These are phyloP conservation scores for Phytophthora uliginosa DNA, from an alignment of 352 stramenopile genomes.

Conservation along the genomic window DNA sequence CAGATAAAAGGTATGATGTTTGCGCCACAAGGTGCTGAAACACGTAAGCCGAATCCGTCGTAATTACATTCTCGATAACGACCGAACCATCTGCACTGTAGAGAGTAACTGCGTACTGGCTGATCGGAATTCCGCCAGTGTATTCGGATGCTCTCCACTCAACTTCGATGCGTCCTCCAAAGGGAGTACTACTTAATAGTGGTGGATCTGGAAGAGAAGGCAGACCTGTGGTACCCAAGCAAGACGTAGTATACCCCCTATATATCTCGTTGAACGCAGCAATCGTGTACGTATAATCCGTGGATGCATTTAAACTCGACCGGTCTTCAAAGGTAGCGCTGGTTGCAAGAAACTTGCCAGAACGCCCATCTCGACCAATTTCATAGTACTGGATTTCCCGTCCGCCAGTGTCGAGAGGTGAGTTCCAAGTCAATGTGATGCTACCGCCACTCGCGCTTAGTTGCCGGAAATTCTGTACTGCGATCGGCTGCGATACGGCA, in stretches of 20 bases:
- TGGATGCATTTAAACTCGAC: conserved; percentile 35
- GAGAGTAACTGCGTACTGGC: conserved; percentile 37
- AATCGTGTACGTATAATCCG: conserved; percentile 53
- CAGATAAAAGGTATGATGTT: conserved; percentile 36
- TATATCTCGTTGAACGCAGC: conserved; percentile 58
- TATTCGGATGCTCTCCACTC: conserved; percentile 47
- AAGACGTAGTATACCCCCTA: conserved; percentile 9
- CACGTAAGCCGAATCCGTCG: neutral
- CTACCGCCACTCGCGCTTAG: conserved; percentile 31
- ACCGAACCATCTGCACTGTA: neutral
- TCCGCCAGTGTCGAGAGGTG: conserved; percentile 58
- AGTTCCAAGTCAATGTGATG: conserved; percentile 52
- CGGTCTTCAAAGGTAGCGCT: conserved; percentile 43
- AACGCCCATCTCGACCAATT: conserved; percentile 34
- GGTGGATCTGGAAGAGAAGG: conserved; percentile 41
- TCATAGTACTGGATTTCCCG: conserved; percentile 53
- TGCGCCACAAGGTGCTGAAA: conserved; percentile 36
- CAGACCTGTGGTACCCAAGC: conserved; percentile 20
- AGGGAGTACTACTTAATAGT: conserved; percentile 32
- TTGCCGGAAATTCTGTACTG: conserved; percentile 29
- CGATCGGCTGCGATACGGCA: conserved; percentile 25
- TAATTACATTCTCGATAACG: conserved; percentile 12
- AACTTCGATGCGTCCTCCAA: conserved; percentile 58
- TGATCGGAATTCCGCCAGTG: conserved; percentile 51
- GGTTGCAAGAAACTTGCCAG: conserved; percentile 17